A percentile compares a stretch with the other conserved stretches of the same genome.
These are phyloP conservation scores for Calonectria henricotiae DNA, from an alignment of 2,329 filamentous ascomycete species.

Conservation along the genomic window DNA sequence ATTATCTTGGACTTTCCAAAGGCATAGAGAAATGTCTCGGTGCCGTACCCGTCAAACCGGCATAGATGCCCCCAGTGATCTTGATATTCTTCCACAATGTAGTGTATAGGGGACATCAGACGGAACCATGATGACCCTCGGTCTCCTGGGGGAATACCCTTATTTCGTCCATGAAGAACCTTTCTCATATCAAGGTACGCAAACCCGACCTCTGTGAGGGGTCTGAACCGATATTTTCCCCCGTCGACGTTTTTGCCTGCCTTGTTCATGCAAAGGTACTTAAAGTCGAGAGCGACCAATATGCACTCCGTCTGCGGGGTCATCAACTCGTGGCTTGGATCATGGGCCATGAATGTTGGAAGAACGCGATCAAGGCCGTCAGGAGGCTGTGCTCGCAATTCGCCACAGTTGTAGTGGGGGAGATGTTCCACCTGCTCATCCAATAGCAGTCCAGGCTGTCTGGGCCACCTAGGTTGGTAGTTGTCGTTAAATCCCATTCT, in stretches of 20 bases:
- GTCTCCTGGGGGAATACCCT: constrained; percentile 26
- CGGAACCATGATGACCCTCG: constrained; percentile 43
- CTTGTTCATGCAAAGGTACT: constrained; percentile 35
- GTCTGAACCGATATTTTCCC: constrained; percentile 10
- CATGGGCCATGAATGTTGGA: neutral
- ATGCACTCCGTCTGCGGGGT: constrained; percentile 33
- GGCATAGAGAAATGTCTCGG: constrained; percentile 39
- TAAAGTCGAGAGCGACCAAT: constrained; percentile 36
- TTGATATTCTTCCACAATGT: constrained; percentile 37
- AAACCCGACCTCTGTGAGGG: constrained; percentile 37
- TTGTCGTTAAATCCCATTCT: neutral
- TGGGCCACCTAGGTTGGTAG: neutral
- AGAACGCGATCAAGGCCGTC: constrained; percentile 24
- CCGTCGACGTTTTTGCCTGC: constrained; percentile 2
- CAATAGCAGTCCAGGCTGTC: constrained; percentile 15
- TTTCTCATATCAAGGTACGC: constrained; percentile 41
- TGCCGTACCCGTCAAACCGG: constrained; percentile 16
- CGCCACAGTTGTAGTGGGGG: constrained; percentile 6
- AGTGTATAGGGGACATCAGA: constrained; percentile 39
- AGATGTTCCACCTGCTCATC: neutral
- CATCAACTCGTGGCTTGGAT: neutral
- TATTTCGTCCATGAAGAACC: constrained; percentile 8
- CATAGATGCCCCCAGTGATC: constrained; percentile 36
- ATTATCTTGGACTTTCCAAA: constrained; percentile 41
- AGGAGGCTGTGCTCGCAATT: constrained; percentile 3